These are phyloP conservation scores for Emergomyces orientalis DNA, from an alignment of 2,329 filamentous ascomycete species.

Conservation along the genomic window DNA sequence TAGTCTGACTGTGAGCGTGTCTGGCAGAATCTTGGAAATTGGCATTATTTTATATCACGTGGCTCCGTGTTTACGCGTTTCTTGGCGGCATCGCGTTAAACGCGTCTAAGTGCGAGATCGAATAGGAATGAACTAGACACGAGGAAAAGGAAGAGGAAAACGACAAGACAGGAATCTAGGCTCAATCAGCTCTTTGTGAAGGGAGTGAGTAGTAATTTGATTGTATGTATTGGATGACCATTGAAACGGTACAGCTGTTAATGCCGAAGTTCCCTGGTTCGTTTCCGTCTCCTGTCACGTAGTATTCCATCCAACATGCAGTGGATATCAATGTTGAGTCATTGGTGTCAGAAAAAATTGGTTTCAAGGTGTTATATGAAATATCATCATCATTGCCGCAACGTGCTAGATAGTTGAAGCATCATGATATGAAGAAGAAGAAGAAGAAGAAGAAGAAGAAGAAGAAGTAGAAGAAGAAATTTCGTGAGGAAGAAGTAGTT, in stretches of 20 bases:
- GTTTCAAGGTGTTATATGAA: background rate
- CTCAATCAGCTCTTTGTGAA: background rate
- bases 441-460: background rate
- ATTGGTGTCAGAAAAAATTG: background rate
- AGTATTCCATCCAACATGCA: background rate
- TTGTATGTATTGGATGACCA: background rate
- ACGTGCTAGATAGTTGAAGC: background rate
- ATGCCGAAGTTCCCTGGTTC: background rate
- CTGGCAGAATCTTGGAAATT: background rate
- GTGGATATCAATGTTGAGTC: background rate
- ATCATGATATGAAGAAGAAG: background rate
- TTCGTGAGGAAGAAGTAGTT: too few species aligned
- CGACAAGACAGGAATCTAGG: background rate
- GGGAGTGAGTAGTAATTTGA: background rate
- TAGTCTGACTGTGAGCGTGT: background rate
- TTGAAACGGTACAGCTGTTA: too few species aligned
- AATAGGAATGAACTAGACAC: too few species aligned
- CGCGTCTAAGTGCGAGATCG: slow-evolving; percentile 1
- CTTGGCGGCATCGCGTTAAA: slow-evolving; percentile 8
- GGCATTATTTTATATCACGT: background rate
- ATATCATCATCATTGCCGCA: background rate
- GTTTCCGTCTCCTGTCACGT: background rate
- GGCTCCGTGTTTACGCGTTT: background rate
- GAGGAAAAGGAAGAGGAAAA: background rate
- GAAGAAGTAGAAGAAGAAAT: background rate